A percentile compares a stretch with the other conserved stretches of the same genome.
Conservation (phyloP, 805 yeast genomes). For the Torulaspora indica region DNA sequence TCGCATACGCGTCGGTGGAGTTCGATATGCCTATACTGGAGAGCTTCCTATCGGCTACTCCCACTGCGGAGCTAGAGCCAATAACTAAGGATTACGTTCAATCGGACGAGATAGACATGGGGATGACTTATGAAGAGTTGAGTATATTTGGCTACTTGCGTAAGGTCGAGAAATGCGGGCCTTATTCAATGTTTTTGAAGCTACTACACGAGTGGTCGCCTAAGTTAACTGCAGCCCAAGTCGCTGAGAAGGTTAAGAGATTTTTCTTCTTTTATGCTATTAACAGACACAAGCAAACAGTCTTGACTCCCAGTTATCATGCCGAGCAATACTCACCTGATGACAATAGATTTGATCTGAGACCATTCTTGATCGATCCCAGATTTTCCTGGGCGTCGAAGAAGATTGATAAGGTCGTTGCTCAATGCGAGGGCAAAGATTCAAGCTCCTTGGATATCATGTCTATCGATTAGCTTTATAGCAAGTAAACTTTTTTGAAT, state of each 20-base stretch:
- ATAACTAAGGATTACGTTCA: conserved; percentile 89
- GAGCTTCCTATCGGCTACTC: conserved; percentile 83
- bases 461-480: conserved; percentile 27
- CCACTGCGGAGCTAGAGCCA: conserved; percentile 98
- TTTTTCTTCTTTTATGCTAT: conserved; percentile 93
- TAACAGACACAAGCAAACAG: conserved; percentile 95
- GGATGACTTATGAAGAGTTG: conserved; percentile 92
- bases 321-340: conserved; percentile 98
- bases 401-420: conserved; percentile 78
- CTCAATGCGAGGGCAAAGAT: conserved; percentile 43
- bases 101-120: conserved; percentile 97
- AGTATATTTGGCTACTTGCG: conserved; percentile 86
- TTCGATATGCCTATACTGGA: conserved; percentile 73
- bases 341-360: conserved; percentile 89
- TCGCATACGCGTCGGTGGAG: conserved; percentile 64
- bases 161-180: conserved; percentile 93
- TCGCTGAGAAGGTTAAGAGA: conserved; percentile 86
- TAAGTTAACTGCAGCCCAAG: conserved; percentile 70
- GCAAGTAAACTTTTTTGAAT: too few relatives aligned
- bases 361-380: conserved; percentile 94
- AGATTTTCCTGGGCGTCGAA: conserved; percentile 83
- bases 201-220: conserved; percentile 91
- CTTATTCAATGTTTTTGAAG: conserved; percentile 88
- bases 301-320: conserved; percentile 94
- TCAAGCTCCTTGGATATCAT: conserved; percentile 26